These are phyloP conservation scores for Zangia roseola DNA, from an alignment of 768 basidiomycete species.

Conservation along the genomic window DNA sequence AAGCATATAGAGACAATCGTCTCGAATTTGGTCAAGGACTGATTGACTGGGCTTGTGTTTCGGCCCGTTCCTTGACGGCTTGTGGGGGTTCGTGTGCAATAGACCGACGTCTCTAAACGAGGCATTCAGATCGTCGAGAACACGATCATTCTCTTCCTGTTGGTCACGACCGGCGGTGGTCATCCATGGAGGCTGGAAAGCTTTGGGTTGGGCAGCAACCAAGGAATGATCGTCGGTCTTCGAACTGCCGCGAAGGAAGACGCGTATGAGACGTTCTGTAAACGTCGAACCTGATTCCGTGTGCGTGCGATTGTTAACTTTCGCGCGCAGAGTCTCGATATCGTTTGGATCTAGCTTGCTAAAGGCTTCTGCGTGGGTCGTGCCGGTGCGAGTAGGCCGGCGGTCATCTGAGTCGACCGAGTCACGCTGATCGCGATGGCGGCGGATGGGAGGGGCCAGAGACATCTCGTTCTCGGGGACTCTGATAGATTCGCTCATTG, in stretches of 20 bases:
- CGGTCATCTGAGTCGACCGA: slow-evolving; percentile 27
- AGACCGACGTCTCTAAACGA: slow-evolving; percentile 83
- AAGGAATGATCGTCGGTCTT: slow-evolving; percentile 25
- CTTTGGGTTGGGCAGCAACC: slow-evolving; percentile 26
- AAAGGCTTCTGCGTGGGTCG: slow-evolving; percentile 64
- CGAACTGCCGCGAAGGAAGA: slow-evolving; percentile 15
- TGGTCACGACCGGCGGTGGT: slow-evolving; percentile 59
- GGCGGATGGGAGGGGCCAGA: slow-evolving; percentile 7
- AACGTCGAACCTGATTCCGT: slow-evolving; percentile 18
- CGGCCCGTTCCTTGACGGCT: slow-evolving; percentile 19
- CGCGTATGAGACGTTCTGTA: slow-evolving; percentile 22
- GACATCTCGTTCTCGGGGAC: slow-evolving; percentile 10
- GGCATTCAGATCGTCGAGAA: slow-evolving; percentile 65
- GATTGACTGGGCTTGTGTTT: slow-evolving; percentile 29
- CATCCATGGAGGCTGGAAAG: slow-evolving; percentile 60
- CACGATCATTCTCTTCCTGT: slow-evolving; percentile 66
- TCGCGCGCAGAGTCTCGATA: slow-evolving; percentile 44
- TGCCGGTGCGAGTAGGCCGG: slow-evolving; percentile 46
- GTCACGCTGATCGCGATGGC: slow-evolving; percentile 23
- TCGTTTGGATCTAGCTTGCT: slow-evolving; percentile 54
- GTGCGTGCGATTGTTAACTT: slow-evolving; percentile 26
- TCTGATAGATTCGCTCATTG: slow-evolving; percentile 2
- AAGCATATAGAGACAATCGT: slow-evolving; percentile 77
- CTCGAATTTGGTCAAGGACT: slow-evolving; percentile 60
- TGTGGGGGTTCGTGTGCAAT: slow-evolving; percentile 53